These are phyloP conservation scores for Thelonectria olida DNA, from an alignment of 2,329 filamentous ascomycete genomes.

Conservation along the genomic window DNA sequence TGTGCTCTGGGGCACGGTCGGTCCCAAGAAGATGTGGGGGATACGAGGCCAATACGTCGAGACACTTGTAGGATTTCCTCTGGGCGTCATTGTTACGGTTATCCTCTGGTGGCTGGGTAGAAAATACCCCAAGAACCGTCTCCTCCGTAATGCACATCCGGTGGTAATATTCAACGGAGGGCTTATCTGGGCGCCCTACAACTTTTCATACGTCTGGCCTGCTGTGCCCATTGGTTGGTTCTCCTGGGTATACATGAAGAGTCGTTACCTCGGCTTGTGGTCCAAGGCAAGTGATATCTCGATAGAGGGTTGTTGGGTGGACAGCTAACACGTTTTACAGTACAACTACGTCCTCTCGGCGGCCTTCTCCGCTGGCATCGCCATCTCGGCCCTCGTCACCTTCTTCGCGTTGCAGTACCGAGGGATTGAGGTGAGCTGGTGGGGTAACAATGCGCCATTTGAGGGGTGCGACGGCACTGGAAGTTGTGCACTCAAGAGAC, in stretches of 20 bases:
- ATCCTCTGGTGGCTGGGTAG: conserved; percentile 48
- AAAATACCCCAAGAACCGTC: conserved; percentile 41
- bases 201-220: conserved; percentile 56
- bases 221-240: conserved; percentile 57
- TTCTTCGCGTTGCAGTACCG: conserved; percentile 58
- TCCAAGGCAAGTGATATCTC: conserved; percentile 46
- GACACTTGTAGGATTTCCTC: conserved; percentile 50
- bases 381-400: conserved; percentile 56
- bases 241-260: conserved; percentile 58
- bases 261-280: conserved; percentile 58
- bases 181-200: conserved; percentile 55
- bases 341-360: conserved; percentile 59
- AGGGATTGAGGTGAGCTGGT: conserved; percentile 52
- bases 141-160: conserved; percentile 52
- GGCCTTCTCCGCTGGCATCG: conserved; percentile 54
- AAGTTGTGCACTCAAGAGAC: conserved; percentile 32
- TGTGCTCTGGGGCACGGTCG: conserved; percentile 53
- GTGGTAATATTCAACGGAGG: conserved; percentile 53
- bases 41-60: conserved; percentile 46
- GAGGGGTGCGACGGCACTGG: conserved; percentile 41
- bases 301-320: too few species aligned
- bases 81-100: conserved; percentile 48
- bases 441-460: conserved; percentile 50
- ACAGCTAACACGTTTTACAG: conserved; percentile 39
- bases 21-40: conserved; percentile 50